Evolutionary conservation across 768 basidiomycete species (phyloP), one percentile per base, ranked within the genome.

Genomic region (Tremella mesenterica): DNA sequence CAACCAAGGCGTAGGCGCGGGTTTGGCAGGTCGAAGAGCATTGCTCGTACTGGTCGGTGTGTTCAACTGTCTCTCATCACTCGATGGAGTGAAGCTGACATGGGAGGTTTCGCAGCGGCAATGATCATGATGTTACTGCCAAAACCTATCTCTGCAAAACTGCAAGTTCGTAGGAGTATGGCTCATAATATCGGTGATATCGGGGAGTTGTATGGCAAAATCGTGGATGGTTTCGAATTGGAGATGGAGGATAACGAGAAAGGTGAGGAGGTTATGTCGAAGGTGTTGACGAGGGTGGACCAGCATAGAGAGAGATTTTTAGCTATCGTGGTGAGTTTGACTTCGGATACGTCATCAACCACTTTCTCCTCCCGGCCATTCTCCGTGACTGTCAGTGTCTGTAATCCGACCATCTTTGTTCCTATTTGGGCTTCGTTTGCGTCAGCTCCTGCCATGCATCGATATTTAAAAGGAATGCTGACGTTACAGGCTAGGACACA

Each of bases 91-190:
- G 43, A 10, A 48, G 12, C 10, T 25, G 7, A 28, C 7, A 3
- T 18, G 13, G 8, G 31, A 59, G 81, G 81, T 10, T 77, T 72
- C 52, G 75, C 75, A 3, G 81, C 79, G 1, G 78, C 77, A 0
- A 80, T 79, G 67, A 73, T 81, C 53, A 63, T 81, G 43, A 80
- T 81, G 77, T 71, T 81, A 59, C 70, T 82, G 55, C 80, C 80
- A 1, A 59, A 58, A 34, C 77, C 80, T 0, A 74, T 73, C 33
- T 80, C 80, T 1, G 77, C 78, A 2, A 76, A 79, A 48, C 77
- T 75, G 43, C 75, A 77, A 21, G 78, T 80, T 27, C 74, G 79
- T n/a, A 61, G 74, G 2, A 71, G 71, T 4, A 75, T 79, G 52
- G 77, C 80, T 1, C 64, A 70, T 34, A 74, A 72, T 16, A 74